These are phyloP conservation scores for Asclepias syriaca DNA, from an alignment of 257 asterid genomes.

Conservation along the genomic window DNA sequence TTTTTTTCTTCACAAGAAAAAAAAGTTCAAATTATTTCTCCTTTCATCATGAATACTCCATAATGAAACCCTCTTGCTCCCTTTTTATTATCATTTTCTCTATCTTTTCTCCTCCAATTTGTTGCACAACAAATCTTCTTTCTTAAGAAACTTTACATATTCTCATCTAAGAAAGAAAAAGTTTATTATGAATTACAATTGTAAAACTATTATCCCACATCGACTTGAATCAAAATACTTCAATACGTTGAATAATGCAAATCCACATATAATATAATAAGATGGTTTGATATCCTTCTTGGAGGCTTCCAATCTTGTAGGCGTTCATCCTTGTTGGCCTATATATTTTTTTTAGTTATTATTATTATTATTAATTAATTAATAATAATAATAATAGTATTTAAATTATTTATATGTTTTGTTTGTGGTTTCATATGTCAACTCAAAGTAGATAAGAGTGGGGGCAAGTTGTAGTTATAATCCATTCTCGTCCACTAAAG, in stretches of 20 bases:
- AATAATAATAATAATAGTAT: too few relatives aligned
- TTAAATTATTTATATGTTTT: not conserved
- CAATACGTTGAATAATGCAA: slow-evolving; percentile 2
- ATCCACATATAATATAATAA: not conserved
- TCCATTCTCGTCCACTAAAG: slow-evolving; percentile 12
- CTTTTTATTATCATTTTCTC: not conserved
- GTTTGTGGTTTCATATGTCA: not conserved
- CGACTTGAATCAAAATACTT: not conserved
- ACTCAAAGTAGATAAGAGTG: not conserved
- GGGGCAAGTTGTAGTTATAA: not conserved
- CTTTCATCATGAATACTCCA: slow-evolving; percentile 1
- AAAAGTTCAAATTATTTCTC: not conserved
- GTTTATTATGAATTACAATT: too few relatives aligned
- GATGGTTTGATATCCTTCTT: not conserved
- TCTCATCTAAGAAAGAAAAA: too few relatives aligned
- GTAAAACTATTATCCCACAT: too few relatives aligned
- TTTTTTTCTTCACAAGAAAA: not conserved
- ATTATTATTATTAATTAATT: too few relatives aligned
- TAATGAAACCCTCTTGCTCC: not conserved
- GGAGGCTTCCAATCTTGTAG: not conserved
- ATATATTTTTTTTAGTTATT: too few relatives aligned
- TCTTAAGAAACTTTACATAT: not conserved
- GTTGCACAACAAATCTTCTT: not conserved
- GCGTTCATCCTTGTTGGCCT: not conserved
- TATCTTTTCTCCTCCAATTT: not conserved